These are phyloP conservation scores for Heracleum sosnowskyi DNA, from an alignment of 129 eudicot species.

Conservation along the genomic window DNA sequence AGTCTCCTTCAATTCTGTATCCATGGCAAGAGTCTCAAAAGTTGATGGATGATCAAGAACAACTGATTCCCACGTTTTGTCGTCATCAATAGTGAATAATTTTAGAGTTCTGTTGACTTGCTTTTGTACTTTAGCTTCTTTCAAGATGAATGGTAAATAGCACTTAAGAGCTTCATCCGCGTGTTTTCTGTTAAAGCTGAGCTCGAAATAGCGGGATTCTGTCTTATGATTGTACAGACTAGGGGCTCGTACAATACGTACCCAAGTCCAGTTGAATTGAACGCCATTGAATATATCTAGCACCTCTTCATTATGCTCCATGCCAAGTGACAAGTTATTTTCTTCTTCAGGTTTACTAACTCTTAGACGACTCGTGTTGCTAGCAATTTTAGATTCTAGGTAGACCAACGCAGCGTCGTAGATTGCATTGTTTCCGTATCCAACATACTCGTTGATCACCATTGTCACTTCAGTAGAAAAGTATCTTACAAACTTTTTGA, in stretches of 20 bases:
- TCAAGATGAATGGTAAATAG: conserved; percentile 38
- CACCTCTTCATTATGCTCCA: conserved; percentile 49
- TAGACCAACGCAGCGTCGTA: conserved; percentile 48
- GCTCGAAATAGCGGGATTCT: conserved; percentile 36
- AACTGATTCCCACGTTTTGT: conserved; percentile 28
- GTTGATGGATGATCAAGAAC: conserved; percentile 56
- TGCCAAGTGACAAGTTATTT: conserved; percentile 24
- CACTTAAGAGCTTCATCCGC: conserved; percentile 30
- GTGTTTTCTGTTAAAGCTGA: conserved; percentile 47
- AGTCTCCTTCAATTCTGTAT: conserved; percentile 27
- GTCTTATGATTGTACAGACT: not conserved
- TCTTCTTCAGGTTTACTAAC: conserved; percentile 36
- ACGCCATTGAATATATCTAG: conserved; percentile 27
- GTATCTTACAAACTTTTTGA: conserved; percentile 30
- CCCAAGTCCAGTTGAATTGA: conserved; percentile 39
- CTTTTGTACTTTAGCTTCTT: conserved; percentile 23
- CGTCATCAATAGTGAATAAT: conserved; percentile 27
- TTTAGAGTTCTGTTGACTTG: conserved; percentile 32
- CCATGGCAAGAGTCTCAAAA: conserved; percentile 60
- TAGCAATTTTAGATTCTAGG: conserved; percentile 25
- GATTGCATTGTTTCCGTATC: conserved; percentile 33
- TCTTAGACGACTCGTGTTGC: conserved; percentile 37
- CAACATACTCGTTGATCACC: conserved; percentile 52
- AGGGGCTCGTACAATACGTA: not conserved
- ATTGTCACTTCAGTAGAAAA: conserved; percentile 46